Evolutionary conservation across 208 protist genomes (phyloP), one percentile per base, ranked within the genome.

Genomic region (Spongospora subterranea): DNA sequence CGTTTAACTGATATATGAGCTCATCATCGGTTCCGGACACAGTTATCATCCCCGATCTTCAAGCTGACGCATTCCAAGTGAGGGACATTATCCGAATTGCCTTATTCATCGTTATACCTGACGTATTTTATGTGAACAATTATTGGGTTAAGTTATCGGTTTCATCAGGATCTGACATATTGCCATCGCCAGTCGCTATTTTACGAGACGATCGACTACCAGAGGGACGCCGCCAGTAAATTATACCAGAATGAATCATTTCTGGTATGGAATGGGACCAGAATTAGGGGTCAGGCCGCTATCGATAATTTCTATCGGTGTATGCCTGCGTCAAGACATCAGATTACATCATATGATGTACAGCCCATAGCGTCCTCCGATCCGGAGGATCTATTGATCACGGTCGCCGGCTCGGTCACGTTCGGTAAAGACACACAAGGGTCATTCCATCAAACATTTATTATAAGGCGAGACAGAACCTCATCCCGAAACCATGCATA

Each of bases 171-270:
- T 65, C 20, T 17, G 20, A 29, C 54, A 29, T 65, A 32, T 29
- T 29, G 54, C 54, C 35, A 6, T n/a, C 35, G n/a, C 6, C n/a
- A 82, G 71, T 82, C 71, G 71, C 17, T 35, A n/a, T 82, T 82
- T n/a, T 82, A 82, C 71, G 71, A 82, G 17, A 82, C 71, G 17
- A 35, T 82, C 17, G 71, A 82, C 71, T 82, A 82, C 71, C 71
- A 35, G n/a, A 6, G 71, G 6, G 40, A 43, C 17, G 71, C n/a
- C 17, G 71, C 35, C 71, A 43, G 35, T n/a, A 43, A 35, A n/a
- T 82, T 82, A 6, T 82, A 82, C 71, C 71, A 82, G n/a, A n/a
- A 82, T 13, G 40, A 35, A 20, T 82, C 71, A 6, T 6, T 43
- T n/a, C 17, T 82, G 17, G 35, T 82, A 6, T 82, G 71, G 71